These are phyloP conservation scores for Suhomyces sp. DNA, from an alignment of 805 yeast genomes.

Conservation along the genomic window DNA sequence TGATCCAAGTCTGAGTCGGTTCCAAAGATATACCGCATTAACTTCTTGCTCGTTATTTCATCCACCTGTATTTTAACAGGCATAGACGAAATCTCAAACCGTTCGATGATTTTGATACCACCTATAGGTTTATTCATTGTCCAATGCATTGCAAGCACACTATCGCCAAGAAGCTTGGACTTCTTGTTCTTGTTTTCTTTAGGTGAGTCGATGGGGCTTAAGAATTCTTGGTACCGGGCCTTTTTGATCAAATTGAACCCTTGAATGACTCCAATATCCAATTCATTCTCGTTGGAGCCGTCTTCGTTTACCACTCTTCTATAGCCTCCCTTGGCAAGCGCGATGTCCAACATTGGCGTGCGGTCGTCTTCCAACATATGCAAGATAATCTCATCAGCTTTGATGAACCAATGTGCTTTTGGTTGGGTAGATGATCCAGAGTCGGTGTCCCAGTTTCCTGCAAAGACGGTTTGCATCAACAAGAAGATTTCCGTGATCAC, in stretches of 20 bases:
- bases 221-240: constrained; percentile 30
- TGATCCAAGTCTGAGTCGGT: constrained; percentile 21
- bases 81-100: constrained; percentile 33
- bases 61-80: constrained; percentile 40
- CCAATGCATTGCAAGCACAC: constrained; percentile 37
- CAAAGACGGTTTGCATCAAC: constrained; percentile 34
- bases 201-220: constrained; percentile 26
- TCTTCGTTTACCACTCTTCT: constrained; percentile 34
- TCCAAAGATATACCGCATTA: constrained; percentile 37
- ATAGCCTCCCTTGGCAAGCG: constrained; percentile 32
- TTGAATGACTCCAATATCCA: constrained; percentile 37
- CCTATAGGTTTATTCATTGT: constrained; percentile 42
- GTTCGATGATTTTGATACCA: constrained; percentile 40
- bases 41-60: constrained; percentile 36
- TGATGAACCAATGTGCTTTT: constrained; percentile 32
- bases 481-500: constrained; percentile 33
- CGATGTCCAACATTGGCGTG: constrained; percentile 37
- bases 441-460: constrained; percentile 27
- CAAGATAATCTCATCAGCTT: constrained; percentile 38
- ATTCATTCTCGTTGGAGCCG: constrained; percentile 37
- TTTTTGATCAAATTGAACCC: constrained; percentile 33
- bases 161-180: constrained; percentile 5
- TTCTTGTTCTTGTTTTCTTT: not conserved
- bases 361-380: constrained; percentile 42
- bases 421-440: constrained; percentile 14